phyloP scores from a whole-genome alignment of 345 rosid species.

The Kernera saxatilis region DNA sequence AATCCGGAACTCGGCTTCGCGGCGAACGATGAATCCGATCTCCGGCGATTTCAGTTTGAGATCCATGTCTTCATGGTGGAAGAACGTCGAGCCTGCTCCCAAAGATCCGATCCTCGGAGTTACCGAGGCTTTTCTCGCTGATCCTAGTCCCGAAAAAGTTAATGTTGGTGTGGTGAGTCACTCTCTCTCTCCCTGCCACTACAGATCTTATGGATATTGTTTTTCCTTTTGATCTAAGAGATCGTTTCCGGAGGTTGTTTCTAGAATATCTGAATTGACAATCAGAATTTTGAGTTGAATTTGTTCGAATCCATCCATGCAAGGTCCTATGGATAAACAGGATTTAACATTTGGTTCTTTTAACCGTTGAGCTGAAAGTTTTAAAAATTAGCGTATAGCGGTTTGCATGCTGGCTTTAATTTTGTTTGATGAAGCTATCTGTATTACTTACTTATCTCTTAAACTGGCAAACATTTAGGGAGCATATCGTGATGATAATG shows the following conservation, averaged over 20 bases:
- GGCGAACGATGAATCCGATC: constrained; percentile 28
- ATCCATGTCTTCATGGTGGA: constrained; percentile 87
- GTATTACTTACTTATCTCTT: neutral
- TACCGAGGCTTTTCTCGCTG: constrained; percentile 94
- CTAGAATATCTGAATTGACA: neutral
- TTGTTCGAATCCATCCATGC: neutral
- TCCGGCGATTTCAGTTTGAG: constrained; percentile 39
- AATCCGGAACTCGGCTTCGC: constrained; percentile 29
- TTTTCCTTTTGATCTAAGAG: neutral
- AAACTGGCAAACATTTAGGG: constrained; percentile 36
- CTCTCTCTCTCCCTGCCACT: neutral
- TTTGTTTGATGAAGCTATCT: neutral
- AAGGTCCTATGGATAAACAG: neutral
- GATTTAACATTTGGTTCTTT: neutral
- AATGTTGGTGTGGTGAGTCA: constrained; percentile 90
- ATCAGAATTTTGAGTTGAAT: neutral
- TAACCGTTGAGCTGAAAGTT: neutral
- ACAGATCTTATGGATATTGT: neutral
- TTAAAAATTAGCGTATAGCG: neutral
- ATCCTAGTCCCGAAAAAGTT: constrained; percentile 73
- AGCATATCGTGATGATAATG: constrained; percentile 92
- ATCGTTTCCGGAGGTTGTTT: neutral
- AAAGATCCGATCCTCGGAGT: constrained; percentile 97
- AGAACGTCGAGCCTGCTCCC: constrained; percentile 78
- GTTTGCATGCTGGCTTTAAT: neutral